phyloP scores from a whole-genome alignment of 2,329 filamentous ascomycete species.

The Lachnellula suecica region DNA sequence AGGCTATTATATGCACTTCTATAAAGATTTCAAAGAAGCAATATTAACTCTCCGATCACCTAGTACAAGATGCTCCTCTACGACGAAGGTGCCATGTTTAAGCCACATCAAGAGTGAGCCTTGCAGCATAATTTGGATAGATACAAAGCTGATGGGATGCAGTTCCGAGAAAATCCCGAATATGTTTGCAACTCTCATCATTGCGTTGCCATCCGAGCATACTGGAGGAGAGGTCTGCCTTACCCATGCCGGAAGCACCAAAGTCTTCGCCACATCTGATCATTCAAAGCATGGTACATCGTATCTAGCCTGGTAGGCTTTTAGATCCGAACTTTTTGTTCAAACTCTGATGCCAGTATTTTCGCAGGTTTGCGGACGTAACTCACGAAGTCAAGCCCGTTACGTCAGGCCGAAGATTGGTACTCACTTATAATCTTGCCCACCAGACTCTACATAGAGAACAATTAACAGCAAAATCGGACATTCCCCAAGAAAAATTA shows the following conservation, averaged over 20 bases:
- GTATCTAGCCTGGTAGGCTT: conserved; percentile 14
- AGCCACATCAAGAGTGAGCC: conserved; percentile 41
- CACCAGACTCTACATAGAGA: conserved; percentile 16
- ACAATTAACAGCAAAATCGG: conserved; percentile 6
- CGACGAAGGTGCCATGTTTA: conserved; percentile 49
- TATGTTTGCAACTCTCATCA: conserved; percentile 52
- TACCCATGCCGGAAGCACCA: conserved; percentile 36
- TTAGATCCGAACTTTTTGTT: not conserved
- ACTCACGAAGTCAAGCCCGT: conserved; percentile 50
- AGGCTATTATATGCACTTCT: too few relatives aligned
- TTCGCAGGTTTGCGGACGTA: conserved; percentile 56
- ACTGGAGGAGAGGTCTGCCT: conserved; percentile 45
- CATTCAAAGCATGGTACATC: conserved; percentile 1
- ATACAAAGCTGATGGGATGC: too few relatives aligned
- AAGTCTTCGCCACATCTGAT: conserved; percentile 11
- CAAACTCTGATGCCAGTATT: conserved; percentile 19
- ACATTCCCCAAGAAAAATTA: conserved; percentile 7
- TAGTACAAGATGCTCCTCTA: conserved; percentile 52
- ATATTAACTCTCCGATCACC: too few relatives aligned
- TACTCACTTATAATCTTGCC: conserved; percentile 53
- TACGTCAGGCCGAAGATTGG: conserved; percentile 46
- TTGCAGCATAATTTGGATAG: too few relatives aligned
- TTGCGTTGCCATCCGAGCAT: conserved; percentile 48
- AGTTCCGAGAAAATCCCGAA: conserved; percentile 43
- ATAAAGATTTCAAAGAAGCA: too few relatives aligned